Evolutionary conservation across 306 rosid genomes (phyloP).

Genomic region (Trifolium pratense): DNA sequence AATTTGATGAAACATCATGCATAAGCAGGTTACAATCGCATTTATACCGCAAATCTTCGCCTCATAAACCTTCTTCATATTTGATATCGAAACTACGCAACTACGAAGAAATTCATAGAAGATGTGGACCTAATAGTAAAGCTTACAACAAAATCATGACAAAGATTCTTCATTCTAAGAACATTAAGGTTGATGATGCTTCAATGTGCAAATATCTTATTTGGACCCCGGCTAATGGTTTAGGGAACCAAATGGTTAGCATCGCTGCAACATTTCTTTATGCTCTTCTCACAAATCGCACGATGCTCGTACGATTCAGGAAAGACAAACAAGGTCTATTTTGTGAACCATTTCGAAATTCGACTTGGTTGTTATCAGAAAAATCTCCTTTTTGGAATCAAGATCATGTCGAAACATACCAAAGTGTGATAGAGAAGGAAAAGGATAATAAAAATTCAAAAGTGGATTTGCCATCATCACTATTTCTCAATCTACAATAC

Average conservation of each 20-base stretch:
- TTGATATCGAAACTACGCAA: slow-evolving; percentile 59
- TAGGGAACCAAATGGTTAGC: slow-evolving; percentile 69
- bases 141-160: slow-evolving; percentile 48
- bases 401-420: slow-evolving; percentile 47
- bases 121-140: slow-evolving; percentile 54
- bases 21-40: slow-evolving; percentile 55
- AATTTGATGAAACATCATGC: slow-evolving; percentile 58
- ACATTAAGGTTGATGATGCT: not conserved
- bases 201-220: slow-evolving; percentile 60
- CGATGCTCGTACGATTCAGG: slow-evolving; percentile 60
- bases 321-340: slow-evolving; percentile 59
- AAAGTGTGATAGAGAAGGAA: slow-evolving; percentile 51
- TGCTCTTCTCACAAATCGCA: slow-evolving; percentile 62
- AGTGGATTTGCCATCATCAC: slow-evolving; percentile 37
- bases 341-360: slow-evolving; percentile 68
- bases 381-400: slow-evolving; percentile 51
- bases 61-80: slow-evolving; percentile 58
- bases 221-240: slow-evolving; percentile 60
- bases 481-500: slow-evolving; percentile 59
- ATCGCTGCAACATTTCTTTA: slow-evolving; percentile 64
- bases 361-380: slow-evolving; percentile 65
- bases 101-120: slow-evolving; percentile 59
- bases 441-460: slow-evolving; percentile 12
- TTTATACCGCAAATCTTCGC: slow-evolving; percentile 47
- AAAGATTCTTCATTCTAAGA: slow-evolving; percentile 42